Evolutionary conservation across 1,139 yeast genomes (phyloP).

Genomic region (Geotrichum histeridarum): DNA sequence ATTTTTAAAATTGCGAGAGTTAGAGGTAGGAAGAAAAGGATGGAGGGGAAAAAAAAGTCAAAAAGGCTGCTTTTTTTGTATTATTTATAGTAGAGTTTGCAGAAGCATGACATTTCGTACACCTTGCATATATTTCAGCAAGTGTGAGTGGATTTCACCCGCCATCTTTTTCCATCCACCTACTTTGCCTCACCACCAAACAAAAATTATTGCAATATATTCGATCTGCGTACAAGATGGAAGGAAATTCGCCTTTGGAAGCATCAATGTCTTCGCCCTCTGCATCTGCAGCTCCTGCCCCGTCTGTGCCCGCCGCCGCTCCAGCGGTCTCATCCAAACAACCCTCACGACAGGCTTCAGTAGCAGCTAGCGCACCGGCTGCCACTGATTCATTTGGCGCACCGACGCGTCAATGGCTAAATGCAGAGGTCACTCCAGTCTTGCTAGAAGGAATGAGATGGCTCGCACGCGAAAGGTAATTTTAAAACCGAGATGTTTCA

Average conservation of each 20-base stretch:
- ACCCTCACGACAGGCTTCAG: slow-evolving; percentile 1
- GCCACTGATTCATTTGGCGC: slow-evolving; percentile 55
- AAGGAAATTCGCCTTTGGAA: neutral
- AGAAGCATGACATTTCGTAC: neutral
- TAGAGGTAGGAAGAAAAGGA: neutral
- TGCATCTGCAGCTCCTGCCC: neutral
- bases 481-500: neutral
- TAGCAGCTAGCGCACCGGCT: slow-evolving; percentile 2
- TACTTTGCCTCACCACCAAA: neutral
- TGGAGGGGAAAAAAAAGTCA: neutral
- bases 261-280: neutral
- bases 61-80: neutral
- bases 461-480: slow-evolving; percentile 44
- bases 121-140: neutral
- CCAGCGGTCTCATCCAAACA: neutral
- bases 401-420: slow-evolving; percentile 70
- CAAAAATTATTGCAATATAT: neutral
- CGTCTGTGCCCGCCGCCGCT: neutral
- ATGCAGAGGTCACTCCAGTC: slow-evolving; percentile 61
- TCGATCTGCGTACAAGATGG: neutral
- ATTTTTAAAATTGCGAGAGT: slow-evolving; percentile 1
- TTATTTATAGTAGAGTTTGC: neutral
- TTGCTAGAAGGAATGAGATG: slow-evolving; percentile 65
- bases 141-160: neutral
- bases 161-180: neutral